Base-by-base conservation (phyloP, 2,329 filamentous ascomycete genomes). In the Cercospora nicotianae region DNA sequence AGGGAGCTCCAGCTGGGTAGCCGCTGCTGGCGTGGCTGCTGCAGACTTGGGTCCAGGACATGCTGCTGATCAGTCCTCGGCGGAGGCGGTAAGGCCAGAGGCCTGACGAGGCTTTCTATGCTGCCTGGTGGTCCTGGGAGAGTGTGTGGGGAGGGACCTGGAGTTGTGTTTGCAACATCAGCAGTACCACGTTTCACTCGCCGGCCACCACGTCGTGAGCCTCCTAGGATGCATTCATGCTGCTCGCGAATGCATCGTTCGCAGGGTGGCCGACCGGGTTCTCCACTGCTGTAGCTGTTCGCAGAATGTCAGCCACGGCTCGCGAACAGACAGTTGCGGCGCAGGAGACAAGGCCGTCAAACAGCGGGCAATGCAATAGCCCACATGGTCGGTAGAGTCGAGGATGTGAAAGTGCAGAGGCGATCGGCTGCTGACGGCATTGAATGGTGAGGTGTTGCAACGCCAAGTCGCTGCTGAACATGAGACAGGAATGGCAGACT, bases 211-310 rank as follows among this genome's bases (percentile, higher is more conserved):
- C 76, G 69, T 36, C 75, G 70, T 20, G 75, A 77, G 16, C 75
- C 74, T 59, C 76, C 76, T 4, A 77, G 75, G 28, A 77, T 66
- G 64, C 76, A 77, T 68, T 77, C 76, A 60, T 77, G 75, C 60
- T 77, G 75, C 57, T 77, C 76, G 16, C 76, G 69, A 42, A 77
- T 77, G 66, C 76, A 77, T 64, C 76, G 65, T 65, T 77, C 76
- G 63, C 76, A 77, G 13, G 75, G 75, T 16, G 75, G 76, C 23
- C 74, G 69, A 4, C 73, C 75, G 7, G 74, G 75, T 48, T 76
- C 73, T 39, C 75, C 75, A 58, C 74, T 77, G 59, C 72, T 75
- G 67, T 77, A 76, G 59, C 75, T 76, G 62, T 68, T 36, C 63
- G 67, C 64, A 55, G 12, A 8, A 8, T 18, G 63, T 65, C 63